phyloP scores from a whole-genome alignment of 2,329 filamentous ascomycete genomes.

The Trichoderma breve region DNA sequence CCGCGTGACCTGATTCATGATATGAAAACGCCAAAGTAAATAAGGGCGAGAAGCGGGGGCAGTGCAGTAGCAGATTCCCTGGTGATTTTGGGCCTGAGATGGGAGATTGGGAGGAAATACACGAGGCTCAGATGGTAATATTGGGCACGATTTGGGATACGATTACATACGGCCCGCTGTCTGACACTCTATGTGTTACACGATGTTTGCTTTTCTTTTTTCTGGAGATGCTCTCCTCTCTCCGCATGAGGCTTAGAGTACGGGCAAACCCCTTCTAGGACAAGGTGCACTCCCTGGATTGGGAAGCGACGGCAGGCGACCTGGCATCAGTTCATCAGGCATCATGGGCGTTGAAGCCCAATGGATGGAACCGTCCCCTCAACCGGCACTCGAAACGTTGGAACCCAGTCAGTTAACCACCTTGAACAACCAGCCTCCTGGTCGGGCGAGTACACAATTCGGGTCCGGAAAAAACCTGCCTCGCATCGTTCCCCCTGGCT shows the following conservation, averaged over 20 bases:
- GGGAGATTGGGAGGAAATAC: neutral
- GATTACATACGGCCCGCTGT: neutral
- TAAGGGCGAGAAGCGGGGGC: neutral
- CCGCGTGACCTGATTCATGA: conserved; percentile 1
- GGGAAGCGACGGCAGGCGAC: neutral
- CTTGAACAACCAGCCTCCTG: neutral
- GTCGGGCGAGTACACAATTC: neutral
- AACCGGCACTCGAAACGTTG: neutral
- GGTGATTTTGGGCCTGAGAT: neutral
- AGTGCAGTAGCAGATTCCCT: neutral
- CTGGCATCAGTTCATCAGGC: neutral
- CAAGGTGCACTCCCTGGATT: neutral
- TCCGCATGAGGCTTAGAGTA: neutral
- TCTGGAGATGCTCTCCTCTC: neutral
- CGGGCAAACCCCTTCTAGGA: neutral
- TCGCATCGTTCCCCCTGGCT: neutral
- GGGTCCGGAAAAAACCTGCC: neutral
- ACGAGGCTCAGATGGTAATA: neutral
- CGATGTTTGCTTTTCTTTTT: neutral
- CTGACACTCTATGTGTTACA: neutral
- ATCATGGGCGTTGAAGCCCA: conserved; percentile 1
- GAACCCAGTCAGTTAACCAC: neutral
- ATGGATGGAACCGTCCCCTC: neutral
- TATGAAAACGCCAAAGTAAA: neutral
- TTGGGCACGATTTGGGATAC: conserved; percentile 1